phyloP scores from a whole-genome alignment of 208 protist species.

The Angomonas deanei region DNA sequence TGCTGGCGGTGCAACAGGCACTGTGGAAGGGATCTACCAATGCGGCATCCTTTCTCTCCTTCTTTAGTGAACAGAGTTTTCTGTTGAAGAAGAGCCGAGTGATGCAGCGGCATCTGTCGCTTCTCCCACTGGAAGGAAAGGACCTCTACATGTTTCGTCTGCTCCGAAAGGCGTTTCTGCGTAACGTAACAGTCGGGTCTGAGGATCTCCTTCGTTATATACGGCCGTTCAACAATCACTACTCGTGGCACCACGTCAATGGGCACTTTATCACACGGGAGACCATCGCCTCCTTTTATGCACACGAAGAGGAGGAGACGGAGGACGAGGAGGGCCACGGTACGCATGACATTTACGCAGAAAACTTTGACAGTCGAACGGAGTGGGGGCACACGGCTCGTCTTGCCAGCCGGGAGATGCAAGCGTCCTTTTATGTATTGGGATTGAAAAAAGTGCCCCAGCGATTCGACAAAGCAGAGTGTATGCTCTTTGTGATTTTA shows the following conservation, averaged over 20 bases:
- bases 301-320: not conserved
- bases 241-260: not conserved
- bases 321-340: conserved; percentile 2
- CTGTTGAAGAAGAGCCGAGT: conserved; percentile 26
- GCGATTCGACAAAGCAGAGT: conserved; percentile 44
- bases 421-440: conserved; percentile 36
- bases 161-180: not conserved
- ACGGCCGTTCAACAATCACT: not conserved
- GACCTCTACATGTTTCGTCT: conserved; percentile 3
- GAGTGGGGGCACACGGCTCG: conserved; percentile 7
- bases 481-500: conserved; percentile 53
- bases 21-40: conserved; percentile 40
- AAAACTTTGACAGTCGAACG: not conserved
- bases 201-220: conserved; percentile 1
- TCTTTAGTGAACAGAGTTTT: conserved; percentile 64
- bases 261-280: not conserved
- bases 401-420: conserved; percentile 16
- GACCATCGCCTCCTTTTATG: not conserved
- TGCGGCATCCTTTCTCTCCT: conserved; percentile 48
- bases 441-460: conserved; percentile 39
- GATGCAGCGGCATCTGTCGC: not conserved
- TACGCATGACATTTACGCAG: not conserved
- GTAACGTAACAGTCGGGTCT: not conserved
- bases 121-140: conserved; percentile 26
- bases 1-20: conserved; percentile 33